These are phyloP conservation scores for Gastrodia elata DNA, from an alignment of 106 monocot genomes.

Conservation along the genomic window DNA sequence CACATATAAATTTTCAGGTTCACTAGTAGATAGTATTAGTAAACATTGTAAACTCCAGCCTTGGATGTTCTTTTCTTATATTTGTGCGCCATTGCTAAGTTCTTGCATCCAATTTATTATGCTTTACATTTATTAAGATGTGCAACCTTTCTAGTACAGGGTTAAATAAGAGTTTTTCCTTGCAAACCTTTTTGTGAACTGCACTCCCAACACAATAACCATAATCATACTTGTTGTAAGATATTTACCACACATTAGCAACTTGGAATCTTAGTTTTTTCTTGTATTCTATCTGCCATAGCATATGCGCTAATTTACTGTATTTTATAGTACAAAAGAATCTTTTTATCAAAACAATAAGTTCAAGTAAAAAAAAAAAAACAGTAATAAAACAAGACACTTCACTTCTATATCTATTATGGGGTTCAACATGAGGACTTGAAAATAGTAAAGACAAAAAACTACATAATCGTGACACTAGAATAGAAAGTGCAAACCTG, in stretches of 20 bases:
- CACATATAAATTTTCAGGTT: too few species aligned
- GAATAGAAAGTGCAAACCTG: slow-evolving; percentile 41
- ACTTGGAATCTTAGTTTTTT: neutral
- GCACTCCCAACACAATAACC: too few species aligned
- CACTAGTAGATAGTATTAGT: too few species aligned
- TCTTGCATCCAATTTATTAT: neutral
- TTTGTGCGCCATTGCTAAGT: neutral
- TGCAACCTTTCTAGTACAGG: neutral
- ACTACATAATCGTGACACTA: neutral
- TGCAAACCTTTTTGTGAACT: too few species aligned
- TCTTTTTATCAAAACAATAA: neutral
- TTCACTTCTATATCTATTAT: neutral
- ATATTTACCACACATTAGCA: neutral
- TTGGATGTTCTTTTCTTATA: neutral
- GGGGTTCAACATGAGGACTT: neutral
- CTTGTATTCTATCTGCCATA: neutral
- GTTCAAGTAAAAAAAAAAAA: neutral
- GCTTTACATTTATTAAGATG: neutral
- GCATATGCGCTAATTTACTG: neutral
- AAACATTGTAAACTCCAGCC: neutral
- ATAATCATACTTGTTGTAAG: neutral
- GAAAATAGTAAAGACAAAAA: neutral
- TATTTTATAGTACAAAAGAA: neutral
- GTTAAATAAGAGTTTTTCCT: too few species aligned
- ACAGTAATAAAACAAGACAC: neutral